Base-by-base conservation (phyloP, 2,329 filamentous ascomycete species). In the Diaporthe helianthi region DNA sequence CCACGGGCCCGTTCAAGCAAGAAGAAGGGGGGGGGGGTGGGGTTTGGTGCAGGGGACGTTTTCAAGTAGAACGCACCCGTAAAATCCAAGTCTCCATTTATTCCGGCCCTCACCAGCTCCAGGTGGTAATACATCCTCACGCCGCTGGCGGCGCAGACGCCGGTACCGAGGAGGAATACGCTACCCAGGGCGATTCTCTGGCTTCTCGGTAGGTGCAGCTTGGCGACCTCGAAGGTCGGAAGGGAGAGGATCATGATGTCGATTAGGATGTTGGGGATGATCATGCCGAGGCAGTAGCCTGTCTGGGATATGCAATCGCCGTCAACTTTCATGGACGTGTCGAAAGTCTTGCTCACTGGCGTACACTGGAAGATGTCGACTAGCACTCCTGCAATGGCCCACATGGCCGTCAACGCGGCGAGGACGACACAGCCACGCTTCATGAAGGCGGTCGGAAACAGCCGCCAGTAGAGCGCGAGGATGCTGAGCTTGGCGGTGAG, bases 221-320 rank as follows among this genome's bases (percentile, higher is more conserved):
- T 63, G 1, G 22, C 33, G 36, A 68, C 55, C 47, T 68, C 66
- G 24, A 46, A 54, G 19, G 41, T 53, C 9, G 66, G 66, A 12
- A 68, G 38, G 26, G 33, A 68, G 12, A 68, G 55, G n/a, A 68
- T 68, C 46, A 47, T n/a, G 12, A 46, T 29, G 41, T 68, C 66
- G 46, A 68, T 53, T 2, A 54, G 33, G 26, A 64, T 64, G 31
- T 68, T 68, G 2, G 66, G 66, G 3, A 58, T 47, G 31, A 52
- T 29, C 46, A 36, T 65, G 29, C 47, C 61, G 9, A 65, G 46
- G 65, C 51, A 46, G 52, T 33, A 46, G 4, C n/a, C 36, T 7
- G 19, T 17, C 47, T 52, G 33, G 33, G 33, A 65, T 17, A 53
- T 52, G 31, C 33, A 38, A 6, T 22, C 12, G 2, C 8, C n/a